Conservation (phyloP, 1,284 basidiomycete genomes). For the Cystobasidiaceae sp. region DNA sequence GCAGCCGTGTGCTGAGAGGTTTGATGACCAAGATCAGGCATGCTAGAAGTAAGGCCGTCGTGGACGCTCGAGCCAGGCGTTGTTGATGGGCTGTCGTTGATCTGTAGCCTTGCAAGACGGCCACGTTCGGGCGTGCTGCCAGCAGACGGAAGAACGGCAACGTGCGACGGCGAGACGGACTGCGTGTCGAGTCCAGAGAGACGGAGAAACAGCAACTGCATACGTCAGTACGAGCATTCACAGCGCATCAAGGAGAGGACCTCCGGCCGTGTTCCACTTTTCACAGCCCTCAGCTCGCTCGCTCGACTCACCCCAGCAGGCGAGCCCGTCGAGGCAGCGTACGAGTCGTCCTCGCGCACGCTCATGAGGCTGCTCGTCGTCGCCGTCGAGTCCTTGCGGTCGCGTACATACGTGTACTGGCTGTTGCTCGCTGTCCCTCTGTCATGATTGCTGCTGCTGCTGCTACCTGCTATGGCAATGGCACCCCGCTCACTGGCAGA, state of each 20-base stretch:
- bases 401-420: background rate
- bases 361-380: background rate
- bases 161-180: background rate
- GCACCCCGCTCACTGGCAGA: background rate
- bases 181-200: background rate
- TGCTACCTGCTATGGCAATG: background rate
- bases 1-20: background rate
- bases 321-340: too few relatives aligned
- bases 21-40: background rate
- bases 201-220: background rate
- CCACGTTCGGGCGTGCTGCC: constrained; percentile 6
- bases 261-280: too few relatives aligned
- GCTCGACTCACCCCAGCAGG: too few relatives aligned
- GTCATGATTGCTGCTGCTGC: constrained; percentile 9
- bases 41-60: too few relatives aligned
- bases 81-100: background rate
- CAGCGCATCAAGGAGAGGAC: too few relatives aligned
- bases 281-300: too few relatives aligned
- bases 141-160: background rate
- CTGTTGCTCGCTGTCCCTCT: background rate
- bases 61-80: background rate
- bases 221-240: too few relatives aligned
- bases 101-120: constrained; percentile 4
- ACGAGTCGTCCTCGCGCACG: constrained; percentile 6
- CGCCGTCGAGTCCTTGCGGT: constrained; percentile 7